phyloP scores from a whole-genome alignment of 1,284 basidiomycete species.

The Ganoderma leucocontextum region DNA sequence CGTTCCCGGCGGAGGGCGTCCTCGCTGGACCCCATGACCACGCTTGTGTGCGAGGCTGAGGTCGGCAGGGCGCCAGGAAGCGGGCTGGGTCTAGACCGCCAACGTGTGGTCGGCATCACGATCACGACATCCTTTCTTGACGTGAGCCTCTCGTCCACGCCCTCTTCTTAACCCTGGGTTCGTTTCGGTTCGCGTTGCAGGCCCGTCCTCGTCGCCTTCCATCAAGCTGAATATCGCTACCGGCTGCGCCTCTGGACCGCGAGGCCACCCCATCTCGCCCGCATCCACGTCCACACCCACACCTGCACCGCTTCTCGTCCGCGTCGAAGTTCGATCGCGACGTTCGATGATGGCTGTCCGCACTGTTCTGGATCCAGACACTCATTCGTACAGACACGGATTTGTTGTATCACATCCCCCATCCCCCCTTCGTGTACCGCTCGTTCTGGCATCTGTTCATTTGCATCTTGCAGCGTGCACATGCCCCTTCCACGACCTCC shows the following conservation, averaged over 20 bases:
- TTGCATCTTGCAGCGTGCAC: neutral
- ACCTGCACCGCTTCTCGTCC: slow-evolving; percentile 5
- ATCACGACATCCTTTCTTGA: slow-evolving; percentile 11
- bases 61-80: slow-evolving; percentile 2
- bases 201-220: neutral
- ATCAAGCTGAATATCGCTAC: neutral
- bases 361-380: slow-evolving; percentile 6
- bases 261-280: slow-evolving; percentile 10
- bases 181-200: neutral
- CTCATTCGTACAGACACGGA: neutral
- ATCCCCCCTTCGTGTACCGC: neutral
- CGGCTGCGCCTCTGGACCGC: neutral
- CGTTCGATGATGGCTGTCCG: neutral
- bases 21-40: slow-evolving; percentile 5
- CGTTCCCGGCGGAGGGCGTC: neutral
- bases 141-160: neutral
- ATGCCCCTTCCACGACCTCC: neutral
- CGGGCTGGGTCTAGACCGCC: neutral
- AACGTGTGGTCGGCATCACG: slow-evolving; percentile 9
- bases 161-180: slow-evolving; percentile 2
- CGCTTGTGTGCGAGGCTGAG: neutral
- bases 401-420: neutral
- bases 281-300: neutral
- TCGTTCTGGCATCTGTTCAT: neutral
- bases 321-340: slow-evolving; percentile 5